Evolutionary conservation across 305 asterid species (phyloP).

Genomic region (Fraxinus paxiana): DNA sequence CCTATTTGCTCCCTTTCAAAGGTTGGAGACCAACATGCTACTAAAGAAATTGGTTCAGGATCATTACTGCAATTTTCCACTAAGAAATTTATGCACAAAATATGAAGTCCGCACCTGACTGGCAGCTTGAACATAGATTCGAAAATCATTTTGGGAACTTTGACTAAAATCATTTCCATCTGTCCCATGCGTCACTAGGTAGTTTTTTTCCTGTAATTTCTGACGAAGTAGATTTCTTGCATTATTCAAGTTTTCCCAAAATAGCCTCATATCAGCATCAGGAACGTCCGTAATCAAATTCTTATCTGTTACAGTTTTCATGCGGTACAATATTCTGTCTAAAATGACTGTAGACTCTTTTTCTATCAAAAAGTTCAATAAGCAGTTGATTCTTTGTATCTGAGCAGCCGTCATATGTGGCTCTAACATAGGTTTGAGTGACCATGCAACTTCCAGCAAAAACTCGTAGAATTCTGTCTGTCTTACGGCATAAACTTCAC

Average conservation of each 20-base stretch:
- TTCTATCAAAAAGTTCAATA: conserved; percentile 51
- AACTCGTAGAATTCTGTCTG: conserved; percentile 51
- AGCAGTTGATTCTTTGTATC: conserved; percentile 45
- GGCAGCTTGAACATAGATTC: conserved; percentile 21
- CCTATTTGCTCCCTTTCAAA: neutral
- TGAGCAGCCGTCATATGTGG: conserved; percentile 39
- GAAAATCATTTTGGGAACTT: conserved; percentile 29
- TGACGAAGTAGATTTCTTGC: conserved; percentile 38
- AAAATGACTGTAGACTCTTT: conserved; percentile 52
- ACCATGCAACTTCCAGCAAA: conserved; percentile 75
- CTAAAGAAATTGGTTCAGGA: neutral
- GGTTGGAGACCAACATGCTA: neutral
- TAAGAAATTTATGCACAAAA: neutral
- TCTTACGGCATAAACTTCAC: conserved; percentile 38
- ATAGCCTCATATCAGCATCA: conserved; percentile 42
- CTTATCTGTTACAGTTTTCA: conserved; percentile 34
- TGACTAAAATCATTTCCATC: conserved; percentile 21
- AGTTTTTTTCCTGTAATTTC: conserved; percentile 27
- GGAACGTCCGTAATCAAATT: conserved; percentile 34
- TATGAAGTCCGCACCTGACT: conserved; percentile 35
- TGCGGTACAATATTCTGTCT: conserved; percentile 41
- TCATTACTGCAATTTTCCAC: neutral
- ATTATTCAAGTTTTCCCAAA: conserved; percentile 37
- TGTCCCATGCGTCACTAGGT: conserved; percentile 8
- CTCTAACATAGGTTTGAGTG: conserved; percentile 44